Evolutionary conservation across 192 early-diverging fungal genomes (phyloP).

Genomic region (Backusella westeae): DNA sequence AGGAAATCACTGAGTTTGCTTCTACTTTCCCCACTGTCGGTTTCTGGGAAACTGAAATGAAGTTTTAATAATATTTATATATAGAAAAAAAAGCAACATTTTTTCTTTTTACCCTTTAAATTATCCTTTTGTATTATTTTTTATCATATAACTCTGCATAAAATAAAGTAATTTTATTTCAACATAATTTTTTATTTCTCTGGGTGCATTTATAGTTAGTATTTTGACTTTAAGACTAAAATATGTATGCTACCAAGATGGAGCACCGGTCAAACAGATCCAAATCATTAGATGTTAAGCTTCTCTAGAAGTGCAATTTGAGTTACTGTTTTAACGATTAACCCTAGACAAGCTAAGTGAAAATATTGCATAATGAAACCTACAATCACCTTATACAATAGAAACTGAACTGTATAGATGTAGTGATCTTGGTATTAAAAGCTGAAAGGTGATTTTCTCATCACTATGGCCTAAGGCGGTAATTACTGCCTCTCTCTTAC

Average conservation of each 20-base stretch:
- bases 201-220: neutral
- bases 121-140: neutral
- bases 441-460: no score
- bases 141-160: neutral
- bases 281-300: neutral
- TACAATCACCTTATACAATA: no score
- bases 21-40: conserved; percentile 88
- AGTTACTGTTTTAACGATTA: neutral
- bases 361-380: no score
- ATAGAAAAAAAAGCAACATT: neutral
- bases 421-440: no score
- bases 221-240: neutral
- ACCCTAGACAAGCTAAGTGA: no score
- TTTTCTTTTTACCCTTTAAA: neutral
- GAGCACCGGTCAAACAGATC: neutral
- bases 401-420: no score
- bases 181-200: neutral
- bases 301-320: neutral
- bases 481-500: conserved; percentile 25
- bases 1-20: conserved; percentile 82
- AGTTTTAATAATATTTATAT: conserved; percentile 25
- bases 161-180: neutral
- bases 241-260: neutral
- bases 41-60: conserved; percentile 73
- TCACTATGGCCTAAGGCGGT: conserved; percentile 39